Percentiles rank a stretch among this genome's conserved stretches.
These are phyloP conservation scores for Boletales sp. DNA, from an alignment of 768 basidiomycete species.

Conservation along the genomic window DNA sequence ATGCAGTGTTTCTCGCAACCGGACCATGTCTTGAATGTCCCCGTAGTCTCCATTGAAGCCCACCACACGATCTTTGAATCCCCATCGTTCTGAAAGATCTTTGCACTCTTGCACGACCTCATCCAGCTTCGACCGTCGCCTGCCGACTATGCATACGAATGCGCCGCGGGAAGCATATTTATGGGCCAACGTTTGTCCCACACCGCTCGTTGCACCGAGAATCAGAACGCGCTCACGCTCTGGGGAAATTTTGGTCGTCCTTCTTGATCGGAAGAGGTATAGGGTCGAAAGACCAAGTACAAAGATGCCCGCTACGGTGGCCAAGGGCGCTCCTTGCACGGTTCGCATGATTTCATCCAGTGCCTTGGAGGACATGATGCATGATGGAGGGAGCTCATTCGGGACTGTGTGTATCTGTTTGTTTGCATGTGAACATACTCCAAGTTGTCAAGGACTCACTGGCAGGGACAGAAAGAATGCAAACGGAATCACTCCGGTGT, in stretches of 20 bases:
- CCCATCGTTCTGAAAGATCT: slow-evolving; percentile 16
- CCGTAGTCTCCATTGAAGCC: slow-evolving; percentile 61
- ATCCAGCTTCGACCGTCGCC: slow-evolving; percentile 52
- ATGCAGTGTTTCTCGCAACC: slow-evolving; percentile 49
- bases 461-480: too few relatives aligned
- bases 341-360: slow-evolving; percentile 4
- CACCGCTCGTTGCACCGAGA: slow-evolving; percentile 80
- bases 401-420: neutral
- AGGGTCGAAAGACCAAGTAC: slow-evolving; percentile 14
- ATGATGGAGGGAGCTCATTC: too few relatives aligned
- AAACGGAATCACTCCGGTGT: too few relatives aligned
- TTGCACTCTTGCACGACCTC: slow-evolving; percentile 62
- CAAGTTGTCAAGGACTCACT: too few relatives aligned
- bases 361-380: slow-evolving; percentile 7
- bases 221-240: slow-evolving; percentile 69
- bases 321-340: slow-evolving; percentile 4
- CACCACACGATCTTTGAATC: slow-evolving; percentile 37
- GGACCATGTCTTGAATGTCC: slow-evolving; percentile 62
- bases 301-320: slow-evolving; percentile 8
- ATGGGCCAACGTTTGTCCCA: slow-evolving; percentile 68
- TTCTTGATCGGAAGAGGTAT: slow-evolving; percentile 20
- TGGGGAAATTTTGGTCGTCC: slow-evolving; percentile 37
- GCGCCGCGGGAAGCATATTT: slow-evolving; percentile 76
- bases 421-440: neutral
- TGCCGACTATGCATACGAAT: slow-evolving; percentile 68